Evolutionary conservation across 306 rosid genomes (phyloP).

Genomic region (Styphnolobium japonicum): DNA sequence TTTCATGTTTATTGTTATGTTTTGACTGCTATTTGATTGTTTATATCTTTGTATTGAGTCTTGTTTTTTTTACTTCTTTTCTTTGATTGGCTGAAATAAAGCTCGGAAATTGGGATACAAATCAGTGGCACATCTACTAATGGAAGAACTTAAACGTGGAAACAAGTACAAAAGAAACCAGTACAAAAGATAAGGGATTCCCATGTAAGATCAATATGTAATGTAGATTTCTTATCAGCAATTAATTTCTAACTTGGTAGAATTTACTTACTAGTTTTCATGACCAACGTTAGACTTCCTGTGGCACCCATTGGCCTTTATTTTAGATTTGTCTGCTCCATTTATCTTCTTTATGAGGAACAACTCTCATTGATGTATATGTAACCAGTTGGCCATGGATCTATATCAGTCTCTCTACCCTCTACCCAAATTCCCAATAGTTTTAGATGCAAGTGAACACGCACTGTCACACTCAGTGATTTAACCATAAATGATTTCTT

Average conservation of each 20-base stretch:
- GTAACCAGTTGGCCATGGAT: background rate
- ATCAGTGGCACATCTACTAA: conserved; percentile 71
- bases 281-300: background rate
- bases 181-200: conserved; percentile 13
- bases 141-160: conserved; percentile 60
- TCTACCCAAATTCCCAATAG: background rate
- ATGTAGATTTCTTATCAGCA: background rate
- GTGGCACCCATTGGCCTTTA: background rate
- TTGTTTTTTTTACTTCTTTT: background rate
- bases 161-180: conserved; percentile 7
- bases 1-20: background rate
- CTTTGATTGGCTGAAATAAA: conserved; percentile 27
- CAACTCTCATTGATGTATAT: background rate
- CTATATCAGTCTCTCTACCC: background rate
- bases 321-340: background rate
- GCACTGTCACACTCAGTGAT: background rate
- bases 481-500: background rate
- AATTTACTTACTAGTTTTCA: background rate
- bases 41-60: background rate
- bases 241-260: background rate
- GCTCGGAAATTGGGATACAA: conserved; percentile 60
- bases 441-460: background rate
- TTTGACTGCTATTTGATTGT: background rate
- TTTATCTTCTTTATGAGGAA: background rate
- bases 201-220: background rate